Conservation (phyloP, 2,329 filamentous ascomycete genomes). For the Xylariomycetidae sp. region DNA sequence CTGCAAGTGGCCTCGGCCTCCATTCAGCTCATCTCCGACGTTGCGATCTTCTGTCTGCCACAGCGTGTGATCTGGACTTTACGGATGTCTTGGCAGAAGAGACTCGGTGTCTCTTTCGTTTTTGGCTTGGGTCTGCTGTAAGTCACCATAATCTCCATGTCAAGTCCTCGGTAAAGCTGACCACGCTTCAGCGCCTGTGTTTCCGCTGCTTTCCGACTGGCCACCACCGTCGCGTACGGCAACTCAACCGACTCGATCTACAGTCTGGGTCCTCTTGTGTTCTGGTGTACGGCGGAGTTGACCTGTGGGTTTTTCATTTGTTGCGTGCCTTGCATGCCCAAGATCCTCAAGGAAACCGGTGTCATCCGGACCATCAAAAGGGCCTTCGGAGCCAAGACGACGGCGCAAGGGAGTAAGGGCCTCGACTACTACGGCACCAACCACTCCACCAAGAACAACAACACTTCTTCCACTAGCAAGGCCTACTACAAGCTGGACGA, state of each 20-base stretch:
- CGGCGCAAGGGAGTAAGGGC: no score
- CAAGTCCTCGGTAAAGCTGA: no score
- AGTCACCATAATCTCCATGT: no score
- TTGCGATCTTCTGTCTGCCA: no score
- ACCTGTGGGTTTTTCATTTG: slow-evolving; percentile 4
- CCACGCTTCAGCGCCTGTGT: slow-evolving; percentile 4
- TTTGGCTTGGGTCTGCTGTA: slow-evolving; percentile 36
- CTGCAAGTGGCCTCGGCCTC: no score
- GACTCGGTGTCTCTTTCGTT: slow-evolving; percentile 31
- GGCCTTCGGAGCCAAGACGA: no score
- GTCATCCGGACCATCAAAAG: no score
- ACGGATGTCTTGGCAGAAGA: slow-evolving; percentile 34
- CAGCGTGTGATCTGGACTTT: slow-evolving; percentile 34
- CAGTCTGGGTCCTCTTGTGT: slow-evolving; percentile 1
- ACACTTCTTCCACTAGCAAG: no score
- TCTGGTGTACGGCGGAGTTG: slow-evolving; percentile 6
- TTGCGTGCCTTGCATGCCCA: slow-evolving; percentile 1
- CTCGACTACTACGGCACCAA: no score
- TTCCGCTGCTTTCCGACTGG: slow-evolving; percentile 5
- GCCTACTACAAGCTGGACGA: no score
- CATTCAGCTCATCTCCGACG: no score
- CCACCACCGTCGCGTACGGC: slow-evolving; percentile 5
- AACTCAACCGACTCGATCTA: slow-evolving; percentile 1
- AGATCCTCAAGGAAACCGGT: slow-evolving; percentile 1
- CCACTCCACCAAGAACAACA: no score